phyloP scores from a whole-genome alignment of 352 stramenopile species.

The Phytophthora kernoviae region DNA sequence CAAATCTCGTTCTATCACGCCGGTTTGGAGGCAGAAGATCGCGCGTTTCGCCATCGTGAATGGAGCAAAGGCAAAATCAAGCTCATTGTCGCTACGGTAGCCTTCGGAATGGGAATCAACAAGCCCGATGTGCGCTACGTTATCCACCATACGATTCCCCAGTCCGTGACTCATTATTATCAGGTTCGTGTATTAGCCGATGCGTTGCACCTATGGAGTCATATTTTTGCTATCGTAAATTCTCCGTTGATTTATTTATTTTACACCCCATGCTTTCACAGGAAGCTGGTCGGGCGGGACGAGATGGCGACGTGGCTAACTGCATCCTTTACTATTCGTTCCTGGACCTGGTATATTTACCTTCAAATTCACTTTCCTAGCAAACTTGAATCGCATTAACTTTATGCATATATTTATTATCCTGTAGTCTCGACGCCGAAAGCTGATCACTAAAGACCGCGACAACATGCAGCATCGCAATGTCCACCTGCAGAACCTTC shows the following conservation, averaged over 20 bases:
- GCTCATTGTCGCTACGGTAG: constrained; percentile 87
- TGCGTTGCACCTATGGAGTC: neutral
- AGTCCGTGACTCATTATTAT: constrained; percentile 91
- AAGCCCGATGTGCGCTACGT: constrained; percentile 90
- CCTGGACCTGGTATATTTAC: constrained; percentile 63
- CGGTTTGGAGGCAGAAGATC: constrained; percentile 74
- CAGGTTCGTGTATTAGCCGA: constrained; percentile 47
- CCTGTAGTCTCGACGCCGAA: constrained; percentile 59
- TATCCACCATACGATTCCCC: constrained; percentile 88
- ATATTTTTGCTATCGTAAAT: neutral
- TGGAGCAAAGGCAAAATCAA: constrained; percentile 92
- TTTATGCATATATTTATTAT: neutral
- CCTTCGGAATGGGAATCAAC: constrained; percentile 92
- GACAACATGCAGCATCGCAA: constrained; percentile 83
- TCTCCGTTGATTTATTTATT: neutral
- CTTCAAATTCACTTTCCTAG: constrained; percentile 3
- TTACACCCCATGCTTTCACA: constrained; percentile 20
- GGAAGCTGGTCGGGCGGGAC: constrained; percentile 83
- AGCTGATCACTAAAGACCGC: constrained; percentile 80
- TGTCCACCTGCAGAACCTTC: constrained; percentile 83
- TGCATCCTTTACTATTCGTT: constrained; percentile 91
- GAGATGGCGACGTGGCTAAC: constrained; percentile 82
- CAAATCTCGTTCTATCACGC: constrained; percentile 89
- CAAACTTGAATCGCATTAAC: neutral
- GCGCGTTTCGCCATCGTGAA: constrained; percentile 79